Conservation (phyloP, 768 basidiomycete genomes). For the Boletellus emodensis region DNA sequence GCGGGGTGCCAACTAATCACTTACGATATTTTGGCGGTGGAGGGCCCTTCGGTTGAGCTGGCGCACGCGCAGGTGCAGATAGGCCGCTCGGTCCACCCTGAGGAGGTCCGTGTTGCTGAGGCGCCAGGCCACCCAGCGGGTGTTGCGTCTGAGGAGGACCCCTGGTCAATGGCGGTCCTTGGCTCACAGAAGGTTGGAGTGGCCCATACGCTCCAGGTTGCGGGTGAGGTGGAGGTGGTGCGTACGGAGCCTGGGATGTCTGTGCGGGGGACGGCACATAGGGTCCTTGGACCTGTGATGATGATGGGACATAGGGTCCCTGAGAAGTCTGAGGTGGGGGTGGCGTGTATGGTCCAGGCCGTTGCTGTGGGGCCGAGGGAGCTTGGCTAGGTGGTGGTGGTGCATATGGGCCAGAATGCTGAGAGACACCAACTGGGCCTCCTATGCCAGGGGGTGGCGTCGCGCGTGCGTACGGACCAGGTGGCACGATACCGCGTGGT, state of each 20-base stretch:
- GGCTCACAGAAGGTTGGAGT: constrained; percentile 22
- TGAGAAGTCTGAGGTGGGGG: constrained; percentile 24
- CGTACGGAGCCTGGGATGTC: constrained; percentile 25
- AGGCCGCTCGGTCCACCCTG: constrained; percentile 24
- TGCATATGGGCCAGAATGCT: constrained; percentile 28
- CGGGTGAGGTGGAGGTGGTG: constrained; percentile 9
- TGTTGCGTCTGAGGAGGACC: constrained; percentile 30
- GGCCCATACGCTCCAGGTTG: constrained; percentile 27
- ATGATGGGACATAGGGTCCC: constrained; percentile 29
- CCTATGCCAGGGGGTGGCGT: constrained; percentile 39
- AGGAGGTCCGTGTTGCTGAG: constrained; percentile 30
- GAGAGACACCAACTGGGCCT: constrained; percentile 25
- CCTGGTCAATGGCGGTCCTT: constrained; percentile 29
- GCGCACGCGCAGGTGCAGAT: constrained; percentile 26
- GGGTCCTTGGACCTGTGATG: constrained; percentile 15
- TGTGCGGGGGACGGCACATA: constrained; percentile 18
- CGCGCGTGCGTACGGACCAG: constrained; percentile 35
- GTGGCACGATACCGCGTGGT: constrained; percentile 28
- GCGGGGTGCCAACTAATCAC: constrained; percentile 21
- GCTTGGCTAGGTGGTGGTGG: constrained; percentile 17
- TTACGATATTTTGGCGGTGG: constrained; percentile 57
- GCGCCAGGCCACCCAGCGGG: constrained; percentile 21
- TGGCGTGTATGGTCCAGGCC: constrained; percentile 24
- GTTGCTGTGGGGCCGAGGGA: constrained; percentile 15
- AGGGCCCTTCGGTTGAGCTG: constrained; percentile 36